Conservation (phyloP, 768 basidiomycete genomes). For the Mycena pura region DNA sequence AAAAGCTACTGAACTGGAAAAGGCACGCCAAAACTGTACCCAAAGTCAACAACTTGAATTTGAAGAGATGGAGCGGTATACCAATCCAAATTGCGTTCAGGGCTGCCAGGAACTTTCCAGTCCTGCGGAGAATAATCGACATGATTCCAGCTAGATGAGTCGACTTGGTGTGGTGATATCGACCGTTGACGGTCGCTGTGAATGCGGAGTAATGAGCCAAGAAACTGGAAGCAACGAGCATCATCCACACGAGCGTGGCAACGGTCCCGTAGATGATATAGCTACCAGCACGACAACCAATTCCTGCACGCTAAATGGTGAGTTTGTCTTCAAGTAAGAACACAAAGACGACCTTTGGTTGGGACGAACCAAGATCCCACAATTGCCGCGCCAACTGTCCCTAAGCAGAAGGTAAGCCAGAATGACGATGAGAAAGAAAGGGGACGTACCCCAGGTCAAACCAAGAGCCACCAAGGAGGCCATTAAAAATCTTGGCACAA, state of each 20-base stretch:
- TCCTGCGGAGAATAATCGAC: conserved; percentile 24
- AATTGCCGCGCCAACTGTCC: conserved; percentile 25
- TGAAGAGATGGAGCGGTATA: too few species aligned
- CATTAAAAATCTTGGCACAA: conserved; percentile 16
- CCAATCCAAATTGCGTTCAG: conserved; percentile 4
- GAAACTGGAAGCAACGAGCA: conserved; percentile 34
- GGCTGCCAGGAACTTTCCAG: conserved; percentile 23
- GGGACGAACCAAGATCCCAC: conserved; percentile 21
- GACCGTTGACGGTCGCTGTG: too few species aligned
- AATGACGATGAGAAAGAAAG: conserved; percentile 18
- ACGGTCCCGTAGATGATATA: conserved; percentile 38
- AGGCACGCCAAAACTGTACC: neutral
- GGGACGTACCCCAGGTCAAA: too few species aligned
- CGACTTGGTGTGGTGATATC: too few species aligned
- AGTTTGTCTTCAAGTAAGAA: neutral
- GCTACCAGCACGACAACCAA: conserved; percentile 39
- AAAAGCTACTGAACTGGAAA: conserved; percentile 1
- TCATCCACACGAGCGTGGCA: conserved; percentile 38
- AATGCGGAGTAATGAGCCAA: conserved; percentile 7
- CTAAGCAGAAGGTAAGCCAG: conserved; percentile 26
- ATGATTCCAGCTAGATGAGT: conserved; percentile 29
- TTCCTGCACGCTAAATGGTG: conserved; percentile 26
- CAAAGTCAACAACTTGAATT: too few species aligned
- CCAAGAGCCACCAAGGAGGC: too few species aligned
- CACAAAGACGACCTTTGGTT: conserved; percentile 3